Percentiles rank a stretch among this genome's conserved stretches.
These are phyloP conservation scores for Alternaria sp. DNA, from an alignment of 2,329 filamentous ascomycete genomes.

Conservation along the genomic window DNA sequence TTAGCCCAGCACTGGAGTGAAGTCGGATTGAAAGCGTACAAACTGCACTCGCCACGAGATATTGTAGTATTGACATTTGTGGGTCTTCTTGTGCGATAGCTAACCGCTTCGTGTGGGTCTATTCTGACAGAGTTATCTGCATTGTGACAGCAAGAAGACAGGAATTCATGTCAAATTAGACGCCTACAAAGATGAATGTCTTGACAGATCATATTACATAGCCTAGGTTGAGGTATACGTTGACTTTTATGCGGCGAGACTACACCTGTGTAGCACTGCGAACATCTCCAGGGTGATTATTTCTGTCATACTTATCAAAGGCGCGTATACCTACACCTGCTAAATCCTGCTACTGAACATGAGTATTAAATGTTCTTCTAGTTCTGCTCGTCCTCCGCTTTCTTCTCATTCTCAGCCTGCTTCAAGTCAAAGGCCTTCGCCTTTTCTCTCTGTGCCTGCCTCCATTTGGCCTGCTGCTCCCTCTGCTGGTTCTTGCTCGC, in stretches of 20 bases:
- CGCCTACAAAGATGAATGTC: not conserved
- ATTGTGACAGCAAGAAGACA: not conserved
- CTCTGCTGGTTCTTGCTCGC: not conserved
- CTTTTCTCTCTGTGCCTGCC: not conserved
- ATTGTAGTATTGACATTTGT: not conserved
- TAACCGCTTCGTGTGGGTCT: not conserved
- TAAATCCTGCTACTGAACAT: not conserved
- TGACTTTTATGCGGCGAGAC: not conserved
- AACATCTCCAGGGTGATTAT: not conserved
- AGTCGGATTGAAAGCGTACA: not conserved
- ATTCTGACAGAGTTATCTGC: not conserved
- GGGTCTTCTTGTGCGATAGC: too few relatives aligned
- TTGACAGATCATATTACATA: not conserved
- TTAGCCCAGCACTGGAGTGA: not conserved
- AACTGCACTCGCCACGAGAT: not conserved
- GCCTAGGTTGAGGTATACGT: not conserved
- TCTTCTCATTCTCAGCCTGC: not conserved
- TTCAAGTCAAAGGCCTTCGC: not conserved
- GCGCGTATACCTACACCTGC: not conserved
- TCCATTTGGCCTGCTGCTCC: not conserved
- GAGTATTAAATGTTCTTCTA: accelerated
- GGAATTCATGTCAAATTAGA: not conserved
- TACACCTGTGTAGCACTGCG: not conserved
- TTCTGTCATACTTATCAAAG: not conserved
- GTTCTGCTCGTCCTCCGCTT: not conserved